Evolutionary conservation across 2,329 filamentous ascomycete species (phyloP).

Genomic region (Penicillium sp.): DNA sequence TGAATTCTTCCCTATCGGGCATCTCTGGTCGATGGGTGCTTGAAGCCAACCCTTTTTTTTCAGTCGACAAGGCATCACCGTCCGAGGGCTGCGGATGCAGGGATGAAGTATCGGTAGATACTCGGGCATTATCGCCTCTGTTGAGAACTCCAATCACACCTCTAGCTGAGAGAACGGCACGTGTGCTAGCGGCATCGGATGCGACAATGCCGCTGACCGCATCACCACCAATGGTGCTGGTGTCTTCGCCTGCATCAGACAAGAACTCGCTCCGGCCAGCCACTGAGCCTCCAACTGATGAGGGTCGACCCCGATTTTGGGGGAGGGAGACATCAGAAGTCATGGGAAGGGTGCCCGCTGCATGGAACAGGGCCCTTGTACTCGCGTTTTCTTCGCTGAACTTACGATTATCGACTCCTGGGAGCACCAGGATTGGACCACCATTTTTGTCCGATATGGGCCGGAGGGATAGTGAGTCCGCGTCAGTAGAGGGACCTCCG

Average conservation of each 20-base stretch:
- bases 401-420: constrained; percentile 28
- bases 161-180: constrained; percentile 28
- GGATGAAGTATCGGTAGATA: constrained; percentile 29
- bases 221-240: constrained; percentile 31
- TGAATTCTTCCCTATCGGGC: constrained; percentile 31
- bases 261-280: constrained; percentile 32
- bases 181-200: constrained; percentile 31
- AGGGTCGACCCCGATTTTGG: constrained; percentile 18
- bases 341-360: constrained; percentile 24
- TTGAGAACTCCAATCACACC: constrained; percentile 27
- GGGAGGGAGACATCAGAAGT: constrained; percentile 22
- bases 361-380: constrained; percentile 34
- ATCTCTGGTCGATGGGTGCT: constrained; percentile 25
- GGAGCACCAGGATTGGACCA: constrained; percentile 30
- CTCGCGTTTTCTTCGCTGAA: constrained; percentile 34
- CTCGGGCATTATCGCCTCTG: constrained; percentile 16
- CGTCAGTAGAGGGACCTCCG: neutral
- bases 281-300: constrained; percentile 26
- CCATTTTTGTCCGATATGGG: constrained; percentile 17
- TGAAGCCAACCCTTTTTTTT: constrained; percentile 6
- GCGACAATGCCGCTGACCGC: constrained; percentile 17
- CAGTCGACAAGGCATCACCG: constrained; percentile 10
- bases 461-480: constrained; percentile 11
- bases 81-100: constrained; percentile 9
- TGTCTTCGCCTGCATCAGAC: constrained; percentile 27